Evolutionary conservation across 306 rosid genomes (phyloP), one percentile per base, ranked within the genome.

Genomic region (Abrus precatorius): DNA sequence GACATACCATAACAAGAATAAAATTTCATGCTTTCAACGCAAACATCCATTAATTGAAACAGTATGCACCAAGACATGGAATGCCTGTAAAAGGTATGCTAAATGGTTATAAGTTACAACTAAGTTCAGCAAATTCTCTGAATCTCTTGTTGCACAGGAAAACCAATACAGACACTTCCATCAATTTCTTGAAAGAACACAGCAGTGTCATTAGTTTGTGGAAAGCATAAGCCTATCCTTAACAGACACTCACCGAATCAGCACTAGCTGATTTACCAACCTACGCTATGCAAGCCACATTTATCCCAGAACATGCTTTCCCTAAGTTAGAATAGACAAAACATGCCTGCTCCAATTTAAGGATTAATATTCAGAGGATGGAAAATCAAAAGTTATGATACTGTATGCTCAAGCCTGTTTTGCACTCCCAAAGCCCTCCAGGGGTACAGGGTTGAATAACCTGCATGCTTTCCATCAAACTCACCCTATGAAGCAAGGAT

Each of bases 11-110:
- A 44, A 9, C 66, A 66, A 75, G 34, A 55, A 48, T 65, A 70
- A n/a, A 45, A 64, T 29, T 63, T 61, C 69, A 84, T 9, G n/a
- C 41, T 20, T 14, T 6, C 27, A 61, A 5, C 52, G 36, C 30
- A 73, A 69, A 66, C 61, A 79, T 44, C 12, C 64, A 62, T 27
- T 40, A 29, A 60, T 34, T 41, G 62, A 71, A 76, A 27, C 55
- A 74, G 28, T 45, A 74, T 27, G 41, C 38, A 14, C 34, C 32
- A 47, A 75, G 36, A 45, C 0, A 61, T 4, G 5, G 8, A 45
- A 32, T 55, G 32, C 43, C 50, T 0, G 41, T 10, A 32, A 74
- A 74, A 60, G 69, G 41, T 75, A 50, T 48, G 29, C 52, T 34
- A 70, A 11, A 60, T 9, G 12, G 30, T 10, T 62, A 34, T 27